These are phyloP conservation scores for Bassia scoparia DNA, from an alignment of 148 eudicot species.

Conservation along the genomic window DNA sequence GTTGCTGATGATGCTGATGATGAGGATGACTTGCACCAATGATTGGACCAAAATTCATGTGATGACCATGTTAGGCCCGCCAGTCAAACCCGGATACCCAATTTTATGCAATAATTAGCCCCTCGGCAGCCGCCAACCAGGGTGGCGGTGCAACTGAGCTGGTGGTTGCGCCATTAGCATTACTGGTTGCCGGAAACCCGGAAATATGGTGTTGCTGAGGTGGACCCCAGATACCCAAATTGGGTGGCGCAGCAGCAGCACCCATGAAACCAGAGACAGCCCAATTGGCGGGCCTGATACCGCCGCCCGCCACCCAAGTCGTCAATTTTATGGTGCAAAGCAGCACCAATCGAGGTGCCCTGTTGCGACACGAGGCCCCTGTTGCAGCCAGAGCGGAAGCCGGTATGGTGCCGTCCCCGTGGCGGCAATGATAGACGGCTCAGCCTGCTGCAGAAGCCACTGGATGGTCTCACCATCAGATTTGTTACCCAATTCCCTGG, in stretches of 20 bases:
- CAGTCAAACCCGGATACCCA: conserved; percentile 58
- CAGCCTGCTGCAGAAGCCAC: conserved; percentile 71
- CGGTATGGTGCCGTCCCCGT: conserved; percentile 64
- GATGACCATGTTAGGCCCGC: conserved; percentile 33
- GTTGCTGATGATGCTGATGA: conserved; percentile 6
- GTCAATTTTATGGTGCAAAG: conserved; percentile 34
- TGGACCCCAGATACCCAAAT: conserved; percentile 18
- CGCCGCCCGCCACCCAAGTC: conserved; percentile 26
- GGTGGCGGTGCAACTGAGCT: too few species aligned
- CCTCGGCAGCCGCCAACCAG: too few species aligned
- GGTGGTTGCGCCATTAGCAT: too few species aligned
- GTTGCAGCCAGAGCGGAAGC: conserved; percentile 50
- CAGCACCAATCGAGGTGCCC: conserved; percentile 42
- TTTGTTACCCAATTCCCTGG: conserved; percentile 70
- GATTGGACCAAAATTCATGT: conserved; percentile 55
- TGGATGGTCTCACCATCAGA: conserved; percentile 83
- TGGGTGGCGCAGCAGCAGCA: conserved; percentile 4
- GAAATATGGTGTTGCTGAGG: conserved; percentile 7
- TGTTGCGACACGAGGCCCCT: conserved; percentile 35
- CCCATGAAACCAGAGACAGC: conserved; percentile 31
- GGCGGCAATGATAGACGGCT: conserved; percentile 71
- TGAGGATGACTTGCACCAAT: conserved; percentile 37
- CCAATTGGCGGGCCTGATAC: conserved; percentile 6
- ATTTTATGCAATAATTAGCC: conserved; percentile 45
- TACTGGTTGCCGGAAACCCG: conserved; percentile 27